Base-by-base conservation (phyloP, 257 asterid genomes). In the Solanum bulbocastanum region DNA sequence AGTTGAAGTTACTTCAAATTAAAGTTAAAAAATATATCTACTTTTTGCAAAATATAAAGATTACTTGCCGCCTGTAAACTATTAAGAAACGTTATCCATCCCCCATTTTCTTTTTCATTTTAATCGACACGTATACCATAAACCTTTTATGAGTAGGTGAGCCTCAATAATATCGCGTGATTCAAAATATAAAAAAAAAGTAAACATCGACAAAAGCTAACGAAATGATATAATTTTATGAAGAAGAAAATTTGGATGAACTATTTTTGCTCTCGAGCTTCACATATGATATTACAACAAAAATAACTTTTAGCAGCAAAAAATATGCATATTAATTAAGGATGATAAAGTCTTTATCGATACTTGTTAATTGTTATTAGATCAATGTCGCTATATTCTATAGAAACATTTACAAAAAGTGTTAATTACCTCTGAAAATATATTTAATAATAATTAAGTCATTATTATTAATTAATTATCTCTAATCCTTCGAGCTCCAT, bases 141-240 rank as follows among this genome's bases (percentile, higher is more conserved):
- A 42, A n/a, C 22, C 22, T 30, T 25, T 25, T 66, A 25, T 1
- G 8, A 1, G 35, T 65, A 0, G 36, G 30, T 66, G 36, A 66
- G 36, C 1, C 0, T 11, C 5, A 5, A 6, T 3, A 0, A 5
- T 11, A n/a, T 65, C 2, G 8, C 0, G 2, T 2, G 0, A 66
- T 66, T 66, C 35, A 66, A 66, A 2, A 5, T 66, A 66, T 66
- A 68, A 68, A 7, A 68, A 68, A 7, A 7, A 68, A 27, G 1
- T 68, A 30, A 14, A 68, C 3, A 68, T 0, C 0, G 3, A 0
- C 7, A 32, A 32, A 68, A 56, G 25, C 8, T 20, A 56, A 56
- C 0, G 2, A 18, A 56, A 56, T 56, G 1, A 58, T 66, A 66
- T 66, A 12, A 27, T 13, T 66, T 66, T 13, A 27, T 2, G 2